Conservation (phyloP, 257 asterid species). For the Datura wrightii region DNA sequence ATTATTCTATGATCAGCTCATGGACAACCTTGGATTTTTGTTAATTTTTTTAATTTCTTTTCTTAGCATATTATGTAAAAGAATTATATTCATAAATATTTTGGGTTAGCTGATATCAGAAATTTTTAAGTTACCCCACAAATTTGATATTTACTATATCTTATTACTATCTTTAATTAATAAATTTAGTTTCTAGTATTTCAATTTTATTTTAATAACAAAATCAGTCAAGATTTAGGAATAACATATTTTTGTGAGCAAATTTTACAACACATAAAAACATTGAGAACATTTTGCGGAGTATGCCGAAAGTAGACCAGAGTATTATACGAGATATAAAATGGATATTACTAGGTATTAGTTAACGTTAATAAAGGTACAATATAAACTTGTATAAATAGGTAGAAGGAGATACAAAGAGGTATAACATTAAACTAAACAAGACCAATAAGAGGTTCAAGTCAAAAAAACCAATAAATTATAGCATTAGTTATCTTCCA, state of each 20-base stretch:
- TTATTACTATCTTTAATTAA: background rate
- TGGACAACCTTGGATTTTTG: background rate
- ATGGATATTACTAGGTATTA: background rate
- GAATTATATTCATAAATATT: background rate
- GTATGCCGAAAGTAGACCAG: background rate
- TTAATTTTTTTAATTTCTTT: background rate
- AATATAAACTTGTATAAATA: slow-evolving; percentile 13
- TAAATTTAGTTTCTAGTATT: slow-evolving; percentile 1
- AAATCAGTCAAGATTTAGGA: background rate
- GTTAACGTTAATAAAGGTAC: background rate
- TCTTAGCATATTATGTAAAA: slow-evolving; percentile 14
- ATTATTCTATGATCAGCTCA: slow-evolving; percentile 7
- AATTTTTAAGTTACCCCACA: background rate
- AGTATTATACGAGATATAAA: background rate
- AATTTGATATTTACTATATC: background rate
- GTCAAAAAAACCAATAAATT: slow-evolving; percentile 8
- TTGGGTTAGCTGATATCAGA: slow-evolving; percentile 7
- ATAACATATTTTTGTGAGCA: background rate
- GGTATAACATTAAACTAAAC: background rate
- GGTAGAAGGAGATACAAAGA: background rate
- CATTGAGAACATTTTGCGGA: background rate
- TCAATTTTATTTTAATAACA: background rate
- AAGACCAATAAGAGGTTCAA: background rate
- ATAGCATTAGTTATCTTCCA: background rate
- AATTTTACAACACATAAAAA: background rate